phyloP scores from a whole-genome alignment of 192 early-diverging fungal genomes.

The Backusella westeae region DNA sequence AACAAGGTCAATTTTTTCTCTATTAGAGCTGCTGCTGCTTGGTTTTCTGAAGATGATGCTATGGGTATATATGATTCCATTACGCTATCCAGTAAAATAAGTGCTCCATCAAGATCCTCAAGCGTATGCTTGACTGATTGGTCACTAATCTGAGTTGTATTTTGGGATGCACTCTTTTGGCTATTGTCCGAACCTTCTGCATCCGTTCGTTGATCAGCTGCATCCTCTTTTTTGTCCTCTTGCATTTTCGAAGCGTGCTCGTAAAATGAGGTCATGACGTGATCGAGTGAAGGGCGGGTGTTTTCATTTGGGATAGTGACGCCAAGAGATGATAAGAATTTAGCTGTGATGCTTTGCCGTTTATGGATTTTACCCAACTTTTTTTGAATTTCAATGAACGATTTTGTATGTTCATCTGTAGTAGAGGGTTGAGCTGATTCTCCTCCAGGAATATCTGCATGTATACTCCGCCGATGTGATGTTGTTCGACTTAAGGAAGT shows the following conservation, averaged over 20 bases:
- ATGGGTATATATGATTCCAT: conserved; percentile 2
- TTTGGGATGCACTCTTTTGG: not conserved
- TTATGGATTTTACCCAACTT: conserved; percentile 15
- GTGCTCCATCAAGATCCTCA: conserved; percentile 1
- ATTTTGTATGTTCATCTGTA: not conserved
- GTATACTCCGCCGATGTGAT: not conserved
- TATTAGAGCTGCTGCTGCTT: not conserved
- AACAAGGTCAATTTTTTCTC: conserved; percentile 1
- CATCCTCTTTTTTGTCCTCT: not conserved
- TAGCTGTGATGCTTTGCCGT: conserved; percentile 21
- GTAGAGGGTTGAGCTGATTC: not conserved
- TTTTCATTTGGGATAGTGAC: conserved; percentile 2
- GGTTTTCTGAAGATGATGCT: not conserved
- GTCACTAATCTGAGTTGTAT: not conserved
- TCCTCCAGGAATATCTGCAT: not conserved
- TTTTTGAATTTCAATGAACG: not conserved
- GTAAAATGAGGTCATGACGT: not conserved
- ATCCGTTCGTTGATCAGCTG: not conserved
- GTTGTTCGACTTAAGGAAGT: conserved; percentile 18
- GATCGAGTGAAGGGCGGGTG: not conserved
- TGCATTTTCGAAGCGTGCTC: not conserved
- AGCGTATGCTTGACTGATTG: not conserved
- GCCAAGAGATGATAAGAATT: conserved; percentile 9
- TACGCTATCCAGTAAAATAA: not conserved
- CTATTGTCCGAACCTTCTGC: no score